A percentile compares a stretch with the other conserved stretches of the same genome.
phyloP scores from a whole-genome alignment of 768 basidiomycete species.

The Amanita muscaria region DNA sequence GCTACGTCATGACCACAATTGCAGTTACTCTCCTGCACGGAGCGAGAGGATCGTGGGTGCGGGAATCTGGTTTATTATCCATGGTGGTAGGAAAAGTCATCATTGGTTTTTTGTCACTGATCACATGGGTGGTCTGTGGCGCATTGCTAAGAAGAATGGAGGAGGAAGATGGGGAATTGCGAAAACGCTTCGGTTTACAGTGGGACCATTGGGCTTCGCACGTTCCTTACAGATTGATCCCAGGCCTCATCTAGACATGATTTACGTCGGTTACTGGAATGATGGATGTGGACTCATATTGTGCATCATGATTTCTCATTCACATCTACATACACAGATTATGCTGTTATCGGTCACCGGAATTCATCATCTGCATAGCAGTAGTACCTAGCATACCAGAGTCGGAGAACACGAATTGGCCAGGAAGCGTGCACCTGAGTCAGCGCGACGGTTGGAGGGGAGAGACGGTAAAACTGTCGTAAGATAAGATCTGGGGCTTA shows the following conservation, averaged over 20 bases:
- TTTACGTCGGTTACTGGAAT: too few relatives aligned
- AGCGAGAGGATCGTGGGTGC: slow-evolving; percentile 33
- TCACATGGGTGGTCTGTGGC: slow-evolving; percentile 16
- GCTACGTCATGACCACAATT: slow-evolving; percentile 25
- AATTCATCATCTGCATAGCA: too few relatives aligned
- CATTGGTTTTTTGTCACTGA: slow-evolving; percentile 17
- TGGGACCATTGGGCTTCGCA: slow-evolving; percentile 34
- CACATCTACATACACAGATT: too few relatives aligned
- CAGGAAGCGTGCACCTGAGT: too few relatives aligned
- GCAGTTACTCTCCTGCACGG: slow-evolving; percentile 29
- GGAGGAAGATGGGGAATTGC: slow-evolving; percentile 37
- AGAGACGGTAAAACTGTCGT: too few relatives aligned
- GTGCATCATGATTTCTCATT: too few relatives aligned
- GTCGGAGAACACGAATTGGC: too few relatives aligned
- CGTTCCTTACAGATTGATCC: slow-evolving; percentile 41
- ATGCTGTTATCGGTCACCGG: too few relatives aligned
- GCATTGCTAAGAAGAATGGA: slow-evolving; percentile 32
- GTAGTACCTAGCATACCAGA: too few relatives aligned
- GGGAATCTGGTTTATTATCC: slow-evolving; percentile 31
- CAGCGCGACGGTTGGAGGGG: too few relatives aligned
- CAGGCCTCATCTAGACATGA: slow-evolving; percentile 18
- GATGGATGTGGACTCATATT: too few relatives aligned
- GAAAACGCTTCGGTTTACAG: slow-evolving; percentile 29
- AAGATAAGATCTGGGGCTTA: too few relatives aligned
- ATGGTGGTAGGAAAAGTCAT: slow-evolving; percentile 24